These are phyloP conservation scores for Aspergillus incahuasiensis DNA, from an alignment of 495 filamentous ascomycete species.

Conservation along the genomic window DNA sequence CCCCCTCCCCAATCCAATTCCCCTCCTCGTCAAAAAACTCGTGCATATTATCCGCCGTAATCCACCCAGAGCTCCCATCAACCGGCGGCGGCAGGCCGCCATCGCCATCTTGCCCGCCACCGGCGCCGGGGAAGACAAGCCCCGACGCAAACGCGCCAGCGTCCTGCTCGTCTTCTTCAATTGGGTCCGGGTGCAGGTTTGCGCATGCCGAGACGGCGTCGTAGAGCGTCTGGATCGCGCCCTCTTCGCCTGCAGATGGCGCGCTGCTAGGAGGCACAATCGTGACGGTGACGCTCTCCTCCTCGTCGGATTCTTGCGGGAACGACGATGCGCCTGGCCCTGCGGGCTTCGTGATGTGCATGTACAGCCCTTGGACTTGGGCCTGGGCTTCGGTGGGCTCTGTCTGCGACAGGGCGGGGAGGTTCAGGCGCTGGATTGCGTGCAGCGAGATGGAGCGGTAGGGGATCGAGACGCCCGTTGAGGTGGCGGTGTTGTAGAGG, in stretches of 20 bases:
- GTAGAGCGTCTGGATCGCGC: conserved; percentile 57
- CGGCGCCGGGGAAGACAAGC: conserved; percentile 23
- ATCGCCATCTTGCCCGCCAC: too few species aligned
- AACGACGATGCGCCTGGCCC: conserved; percentile 30
- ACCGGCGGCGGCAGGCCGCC: conserved; percentile 68
- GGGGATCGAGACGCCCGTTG: conserved; percentile 69
- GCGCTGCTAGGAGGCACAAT: conserved; percentile 53
- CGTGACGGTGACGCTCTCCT: conserved; percentile 67
- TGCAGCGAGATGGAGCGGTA: conserved; percentile 88
- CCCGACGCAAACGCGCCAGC: conserved; percentile 37
- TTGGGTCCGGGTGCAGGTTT: conserved; percentile 81
- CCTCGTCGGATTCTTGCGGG: conserved; percentile 57
- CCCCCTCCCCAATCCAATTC: conserved; percentile 50
- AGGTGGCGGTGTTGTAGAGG: conserved; percentile 58
- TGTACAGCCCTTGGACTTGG: conserved; percentile 64
- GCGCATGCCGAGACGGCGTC: conserved; percentile 79
- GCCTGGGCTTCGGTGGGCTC: too few species aligned
- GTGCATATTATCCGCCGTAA: conserved; percentile 90
- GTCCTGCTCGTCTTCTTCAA: conserved; percentile 45
- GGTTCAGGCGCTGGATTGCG: conserved; percentile 65
- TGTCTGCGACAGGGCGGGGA: conserved; percentile 25
- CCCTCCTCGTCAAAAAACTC: conserved; percentile 69
- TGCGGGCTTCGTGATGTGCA: conserved; percentile 66
- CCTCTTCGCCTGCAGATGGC: conserved; percentile 22
- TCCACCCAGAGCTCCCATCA: conserved; percentile 88